Percentiles rank a stretch among this genome's conserved stretches.
Conservation (phyloP, 202 grass and related monocot species). For the Schoenoplectus triqueter region DNA sequence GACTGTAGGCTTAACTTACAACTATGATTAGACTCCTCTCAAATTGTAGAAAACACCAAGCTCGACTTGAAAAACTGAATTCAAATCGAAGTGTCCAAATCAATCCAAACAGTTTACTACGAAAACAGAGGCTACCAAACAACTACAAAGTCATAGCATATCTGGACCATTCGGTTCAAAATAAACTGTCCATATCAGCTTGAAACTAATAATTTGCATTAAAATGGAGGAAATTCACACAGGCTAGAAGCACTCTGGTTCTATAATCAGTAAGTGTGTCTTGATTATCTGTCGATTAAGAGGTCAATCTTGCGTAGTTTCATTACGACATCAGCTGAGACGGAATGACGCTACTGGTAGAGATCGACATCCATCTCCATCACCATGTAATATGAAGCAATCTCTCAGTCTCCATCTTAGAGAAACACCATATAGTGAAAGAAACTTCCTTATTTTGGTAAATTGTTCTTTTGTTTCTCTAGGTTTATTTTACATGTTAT, state of each 20-base stretch:
- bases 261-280: conserved; percentile 13
- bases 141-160: neutral
- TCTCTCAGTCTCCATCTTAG: neutral
- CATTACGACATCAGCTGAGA: neutral
- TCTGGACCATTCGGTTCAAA: neutral
- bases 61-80: neutral
- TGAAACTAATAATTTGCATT: neutral
- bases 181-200: neutral
- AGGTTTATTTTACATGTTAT: neutral
- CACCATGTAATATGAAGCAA: neutral
- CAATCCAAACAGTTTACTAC: conserved; percentile 13
- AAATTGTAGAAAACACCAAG: neutral
- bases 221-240: neutral
- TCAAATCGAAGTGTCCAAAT: neutral
- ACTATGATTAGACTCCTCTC: neutral
- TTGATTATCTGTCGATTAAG: neutral
- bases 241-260: neutral
- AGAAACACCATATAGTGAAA: neutral
- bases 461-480: neutral
- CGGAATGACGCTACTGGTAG: neutral
- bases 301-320: neutral
- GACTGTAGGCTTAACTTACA: neutral
- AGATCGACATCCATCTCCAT: neutral
- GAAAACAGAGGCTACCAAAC: neutral
- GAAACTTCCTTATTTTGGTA: neutral